Evolutionary conservation across 345 rosid species (phyloP).

Genomic region (Brassica napus): Da-Ae NC_063441.1:22900501-22901000

Average conservation of each 20-base stretch:
- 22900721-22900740: not conserved
- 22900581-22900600: not conserved
- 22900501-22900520: conserved; percentile 1
- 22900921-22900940: not conserved
- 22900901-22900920: not conserved
- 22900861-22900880: not conserved
- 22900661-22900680: too few relatives aligned
- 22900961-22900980: not conserved
- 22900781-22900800: not conserved
- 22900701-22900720: not conserved
- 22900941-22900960: not conserved
- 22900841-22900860: not conserved
- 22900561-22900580: not conserved
- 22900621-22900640: not conserved
- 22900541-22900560: not conserved
- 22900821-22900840: not conserved
- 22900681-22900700: too few relatives aligned
- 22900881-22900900: not conserved
- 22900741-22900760: not conserved
- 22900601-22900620: not conserved
- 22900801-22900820: not conserved
- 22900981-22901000: not conserved
- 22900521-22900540: not conserved
- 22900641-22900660: not conserved
- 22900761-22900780: not conserved